phyloP scores from a whole-genome alignment of 78 protist genomes.

The Trichosphaerium sp. region DNA sequence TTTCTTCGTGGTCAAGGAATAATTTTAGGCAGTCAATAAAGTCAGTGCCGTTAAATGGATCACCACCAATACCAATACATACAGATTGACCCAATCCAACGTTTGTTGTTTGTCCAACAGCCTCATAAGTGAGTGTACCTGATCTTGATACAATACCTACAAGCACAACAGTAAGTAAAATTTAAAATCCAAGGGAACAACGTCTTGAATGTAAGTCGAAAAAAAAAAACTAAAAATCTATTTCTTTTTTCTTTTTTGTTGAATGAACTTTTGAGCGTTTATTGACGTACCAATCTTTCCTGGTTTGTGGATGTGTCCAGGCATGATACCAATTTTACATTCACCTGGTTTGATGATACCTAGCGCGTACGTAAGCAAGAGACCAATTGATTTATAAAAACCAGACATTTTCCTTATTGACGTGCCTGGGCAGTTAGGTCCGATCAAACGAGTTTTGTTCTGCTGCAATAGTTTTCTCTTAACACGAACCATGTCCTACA shows the following conservation, averaged over 20 bases:
- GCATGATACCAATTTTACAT: conserved; percentile 99
- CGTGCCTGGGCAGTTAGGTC: conserved; percentile 98
- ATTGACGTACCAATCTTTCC: conserved; percentile 81
- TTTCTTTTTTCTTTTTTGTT: not conserved
- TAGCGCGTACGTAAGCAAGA: too few relatives aligned
- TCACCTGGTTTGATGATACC: conserved; percentile 97
- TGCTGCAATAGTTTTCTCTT: conserved; percentile 62
- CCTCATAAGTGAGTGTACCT: conserved; percentile 99
- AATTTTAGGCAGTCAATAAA: conserved; percentile 86
- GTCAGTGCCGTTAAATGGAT: conserved; percentile 99
- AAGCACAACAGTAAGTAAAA: not conserved
- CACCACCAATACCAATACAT: conserved; percentile 98
- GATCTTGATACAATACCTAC: conserved; percentile 91
- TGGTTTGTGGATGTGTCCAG: conserved; percentile 94
- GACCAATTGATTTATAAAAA: conserved; percentile 11
- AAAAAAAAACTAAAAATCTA: too few relatives aligned
- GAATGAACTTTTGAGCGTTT: too few relatives aligned
- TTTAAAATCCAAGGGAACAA: not conserved
- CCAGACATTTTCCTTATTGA: too few relatives aligned
- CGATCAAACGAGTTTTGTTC: conserved; percentile 83
- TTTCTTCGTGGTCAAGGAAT: conserved; percentile 80
- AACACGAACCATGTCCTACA: conserved; percentile 59
- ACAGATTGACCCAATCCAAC: conserved; percentile 93
- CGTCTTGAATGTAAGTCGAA: too few relatives aligned
- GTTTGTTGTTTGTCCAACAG: conserved; percentile 93